phyloP scores from a whole-genome alignment of 306 rosid species.

The Cucumis sativus region DNA sequence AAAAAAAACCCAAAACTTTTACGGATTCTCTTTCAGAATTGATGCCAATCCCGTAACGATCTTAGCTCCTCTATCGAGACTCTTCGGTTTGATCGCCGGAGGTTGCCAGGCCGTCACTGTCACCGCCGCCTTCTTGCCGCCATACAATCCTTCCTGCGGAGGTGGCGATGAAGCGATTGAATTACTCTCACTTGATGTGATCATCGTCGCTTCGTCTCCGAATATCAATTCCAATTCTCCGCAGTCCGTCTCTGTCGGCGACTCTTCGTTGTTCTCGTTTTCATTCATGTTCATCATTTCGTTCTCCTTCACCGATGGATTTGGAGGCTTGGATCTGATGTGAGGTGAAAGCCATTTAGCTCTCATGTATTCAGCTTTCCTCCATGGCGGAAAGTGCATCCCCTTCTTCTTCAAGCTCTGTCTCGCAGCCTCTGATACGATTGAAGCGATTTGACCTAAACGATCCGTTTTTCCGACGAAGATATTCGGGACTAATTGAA shows the following conservation, averaged over 20 bases:
- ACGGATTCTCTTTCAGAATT: constrained; percentile 57
- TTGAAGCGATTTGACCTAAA: constrained; percentile 47
- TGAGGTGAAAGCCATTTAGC: constrained; percentile 85
- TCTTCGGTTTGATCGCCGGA: constrained; percentile 80
- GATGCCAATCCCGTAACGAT: constrained; percentile 86
- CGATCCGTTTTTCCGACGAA: constrained; percentile 81
- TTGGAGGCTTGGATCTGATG: constrained; percentile 18
- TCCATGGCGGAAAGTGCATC: constrained; percentile 95
- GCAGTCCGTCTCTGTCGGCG: constrained; percentile 29
- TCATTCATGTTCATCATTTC: neutral
- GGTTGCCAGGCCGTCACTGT: constrained; percentile 42
- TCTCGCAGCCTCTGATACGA: constrained; percentile 65
- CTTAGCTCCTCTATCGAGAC: constrained; percentile 56
- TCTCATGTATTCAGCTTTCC: constrained; percentile 75
- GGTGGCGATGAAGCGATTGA: neutral
- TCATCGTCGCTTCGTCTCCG: constrained; percentile 26
- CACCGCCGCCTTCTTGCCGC: constrained; percentile 1
- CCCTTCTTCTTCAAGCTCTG: constrained; percentile 90
- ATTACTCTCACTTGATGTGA: constrained; percentile 5
- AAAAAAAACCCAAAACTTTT: constrained; percentile 10
- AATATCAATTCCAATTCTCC: constrained; percentile 67
- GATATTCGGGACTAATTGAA: constrained; percentile 62
- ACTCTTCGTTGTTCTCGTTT: neutral
- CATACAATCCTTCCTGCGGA: neutral
- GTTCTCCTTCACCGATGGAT: constrained; percentile 4